A percentile compares a stretch with the other conserved stretches of the same genome.
These are phyloP conservation scores for Dactylellina parvicollis DNA, from an alignment of 2,329 filamentous ascomycete species.

Conservation along the genomic window DNA sequence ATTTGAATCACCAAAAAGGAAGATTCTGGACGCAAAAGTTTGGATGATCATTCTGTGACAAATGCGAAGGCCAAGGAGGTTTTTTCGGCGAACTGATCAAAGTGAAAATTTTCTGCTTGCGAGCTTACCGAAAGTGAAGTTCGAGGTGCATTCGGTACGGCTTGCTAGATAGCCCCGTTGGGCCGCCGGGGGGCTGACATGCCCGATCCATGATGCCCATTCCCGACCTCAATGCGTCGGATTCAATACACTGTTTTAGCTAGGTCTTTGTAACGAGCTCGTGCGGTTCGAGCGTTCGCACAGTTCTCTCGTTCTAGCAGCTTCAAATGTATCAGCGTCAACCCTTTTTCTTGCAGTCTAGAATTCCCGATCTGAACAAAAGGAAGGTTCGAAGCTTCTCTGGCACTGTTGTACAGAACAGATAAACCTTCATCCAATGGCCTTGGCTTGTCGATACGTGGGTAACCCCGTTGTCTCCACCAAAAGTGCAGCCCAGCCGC, in stretches of 20 bases:
- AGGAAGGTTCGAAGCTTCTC: constrained; percentile 9
- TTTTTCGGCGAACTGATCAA: not conserved
- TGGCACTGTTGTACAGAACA: not conserved
- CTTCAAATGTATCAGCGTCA: constrained; percentile 37
- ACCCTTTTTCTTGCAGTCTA: constrained; percentile 11
- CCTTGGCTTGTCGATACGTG: constrained; percentile 3
- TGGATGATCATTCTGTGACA: not conserved
- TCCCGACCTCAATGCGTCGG: constrained; percentile 40
- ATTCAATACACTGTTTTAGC: constrained; percentile 42
- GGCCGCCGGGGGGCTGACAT: constrained; percentile 27
- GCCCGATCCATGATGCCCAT: constrained; percentile 25
- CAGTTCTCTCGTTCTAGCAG: constrained; percentile 38
- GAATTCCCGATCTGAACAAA: not conserved
- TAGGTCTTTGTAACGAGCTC: constrained; percentile 21
- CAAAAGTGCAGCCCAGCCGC: constrained; percentile 26
- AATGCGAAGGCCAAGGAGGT: not conserved
- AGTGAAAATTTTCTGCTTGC: not conserved
- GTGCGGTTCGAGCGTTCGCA: not conserved
- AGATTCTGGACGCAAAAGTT: constrained; percentile 6
- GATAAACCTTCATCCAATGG: not conserved
- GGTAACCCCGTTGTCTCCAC: constrained; percentile 17
- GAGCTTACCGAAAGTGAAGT: constrained; percentile 26
- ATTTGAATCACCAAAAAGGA: not conserved
- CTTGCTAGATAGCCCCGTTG: constrained; percentile 11
- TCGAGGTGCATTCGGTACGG: not conserved